Evolutionary conservation across 176 grass and related monocot species (phyloP).

Genomic region (Eragrostis nindensis): DNA sequence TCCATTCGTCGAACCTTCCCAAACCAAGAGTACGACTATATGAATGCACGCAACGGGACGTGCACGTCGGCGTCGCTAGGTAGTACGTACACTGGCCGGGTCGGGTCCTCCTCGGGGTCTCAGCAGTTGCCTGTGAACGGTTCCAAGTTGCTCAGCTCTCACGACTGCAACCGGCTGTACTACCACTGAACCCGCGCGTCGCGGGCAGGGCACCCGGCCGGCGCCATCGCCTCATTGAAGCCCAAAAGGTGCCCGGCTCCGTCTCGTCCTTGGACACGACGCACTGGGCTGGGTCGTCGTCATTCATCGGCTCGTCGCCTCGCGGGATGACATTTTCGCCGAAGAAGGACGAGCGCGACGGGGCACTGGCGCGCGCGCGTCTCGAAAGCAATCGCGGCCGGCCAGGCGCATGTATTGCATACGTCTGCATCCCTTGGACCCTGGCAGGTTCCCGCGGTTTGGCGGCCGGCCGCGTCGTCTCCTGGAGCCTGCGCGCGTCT

Average conservation of each 20-base stretch:
- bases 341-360: no score
- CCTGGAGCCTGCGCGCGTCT: no score
- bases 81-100: no score
- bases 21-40: background rate
- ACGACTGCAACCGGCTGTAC: background rate
- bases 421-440: no score
- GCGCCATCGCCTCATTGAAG: conserved; percentile 7
- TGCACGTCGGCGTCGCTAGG: background rate
- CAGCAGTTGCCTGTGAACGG: background rate
- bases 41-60: background rate
- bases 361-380: no score
- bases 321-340: no score
- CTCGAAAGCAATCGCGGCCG: no score
- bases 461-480: no score
- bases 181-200: conserved; percentile 11
- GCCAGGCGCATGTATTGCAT: no score
- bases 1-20: background rate
- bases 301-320: background rate
- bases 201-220: conserved; percentile 11
- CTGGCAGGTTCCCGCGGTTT: no score
- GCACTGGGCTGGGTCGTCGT: background rate
- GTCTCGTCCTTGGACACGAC: background rate
- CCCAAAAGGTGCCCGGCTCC: conserved; percentile 16
- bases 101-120: no score
- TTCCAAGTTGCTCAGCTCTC: background rate